A percentile compares a stretch with the other conserved stretches of the same genome.
These are phyloP conservation scores for Plasmopara muralis DNA, from an alignment of 352 stramenopile genomes.

Conservation along the genomic window DNA sequence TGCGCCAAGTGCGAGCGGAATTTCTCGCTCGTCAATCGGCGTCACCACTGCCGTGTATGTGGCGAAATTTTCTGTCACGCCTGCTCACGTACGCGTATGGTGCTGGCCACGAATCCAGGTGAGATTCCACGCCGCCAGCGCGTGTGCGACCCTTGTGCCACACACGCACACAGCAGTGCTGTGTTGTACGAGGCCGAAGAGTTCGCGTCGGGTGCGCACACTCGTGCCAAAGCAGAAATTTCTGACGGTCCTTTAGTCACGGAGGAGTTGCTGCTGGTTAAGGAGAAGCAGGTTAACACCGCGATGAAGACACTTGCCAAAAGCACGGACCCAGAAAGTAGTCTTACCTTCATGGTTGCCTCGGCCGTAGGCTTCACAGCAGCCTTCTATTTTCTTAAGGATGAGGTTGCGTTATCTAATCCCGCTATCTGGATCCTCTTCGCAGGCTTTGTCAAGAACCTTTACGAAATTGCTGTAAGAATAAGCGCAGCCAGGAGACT, in stretches of 20 bases:
- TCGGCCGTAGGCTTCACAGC: slow-evolving; percentile 53
- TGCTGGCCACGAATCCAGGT: slow-evolving; percentile 58
- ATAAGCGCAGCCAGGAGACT: slow-evolving; percentile 21
- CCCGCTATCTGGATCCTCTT: slow-evolving; percentile 73
- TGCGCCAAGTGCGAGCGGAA: slow-evolving; percentile 63
- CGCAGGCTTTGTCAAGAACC: slow-evolving; percentile 61
- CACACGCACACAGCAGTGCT: slow-evolving; percentile 53
- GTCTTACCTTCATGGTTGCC: slow-evolving; percentile 43
- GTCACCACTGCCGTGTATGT: slow-evolving; percentile 79
- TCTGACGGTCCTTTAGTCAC: slow-evolving; percentile 16
- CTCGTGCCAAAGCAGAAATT: slow-evolving; percentile 29
- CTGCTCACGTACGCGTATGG: slow-evolving; percentile 74
- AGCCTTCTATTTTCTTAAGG: slow-evolving; percentile 77
- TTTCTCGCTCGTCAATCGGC: slow-evolving; percentile 72
- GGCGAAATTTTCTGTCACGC: slow-evolving; percentile 78
- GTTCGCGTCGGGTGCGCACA: slow-evolving; percentile 19
- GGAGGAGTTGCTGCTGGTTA: slow-evolving; percentile 17
- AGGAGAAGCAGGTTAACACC: slow-evolving; percentile 1
- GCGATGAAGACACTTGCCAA: not conserved
- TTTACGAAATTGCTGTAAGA: slow-evolving; percentile 44
- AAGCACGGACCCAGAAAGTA: slow-evolving; percentile 20
- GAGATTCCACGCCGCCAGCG: slow-evolving; percentile 65
- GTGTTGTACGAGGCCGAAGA: slow-evolving; percentile 59
- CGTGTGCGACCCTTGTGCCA: slow-evolving; percentile 63
- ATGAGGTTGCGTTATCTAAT: slow-evolving; percentile 65